These are phyloP conservation scores for Meredithiella fracta DNA, from an alignment of 2,329 filamentous ascomycete genomes.

Conservation along the genomic window DNA sequence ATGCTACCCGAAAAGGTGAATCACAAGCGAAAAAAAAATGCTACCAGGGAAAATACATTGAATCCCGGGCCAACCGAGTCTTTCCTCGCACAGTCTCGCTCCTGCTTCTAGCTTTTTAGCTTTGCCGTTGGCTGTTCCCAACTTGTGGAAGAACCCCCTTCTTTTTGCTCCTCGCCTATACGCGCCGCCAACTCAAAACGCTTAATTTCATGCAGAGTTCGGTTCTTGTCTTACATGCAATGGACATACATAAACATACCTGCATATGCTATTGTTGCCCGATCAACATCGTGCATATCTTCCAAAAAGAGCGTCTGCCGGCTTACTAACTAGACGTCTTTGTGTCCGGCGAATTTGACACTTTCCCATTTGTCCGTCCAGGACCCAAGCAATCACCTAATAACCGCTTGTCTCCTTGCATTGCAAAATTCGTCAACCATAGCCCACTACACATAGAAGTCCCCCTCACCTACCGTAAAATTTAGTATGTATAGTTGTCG, in stretches of 20 bases:
- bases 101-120: no score
- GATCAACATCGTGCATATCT: no score
- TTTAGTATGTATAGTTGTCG: background rate
- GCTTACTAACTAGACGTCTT: background rate
- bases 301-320: background rate
- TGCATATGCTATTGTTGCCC: background rate
- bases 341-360: background rate
- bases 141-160: background rate
- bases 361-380: background rate
- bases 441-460: no score
- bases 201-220: background rate
- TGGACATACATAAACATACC: background rate
- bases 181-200: slow-evolving; percentile 1
- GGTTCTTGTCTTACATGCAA: background rate
- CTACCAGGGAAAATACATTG: background rate
- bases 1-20: background rate
- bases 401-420: background rate
- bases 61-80: background rate
- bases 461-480: no score
- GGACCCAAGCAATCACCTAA: background rate
- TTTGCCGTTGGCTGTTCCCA: no score
- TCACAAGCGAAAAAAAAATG: background rate
- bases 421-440: background rate
- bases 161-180: background rate
- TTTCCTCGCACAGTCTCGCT: background rate